phyloP scores from a whole-genome alignment of 2,329 filamentous ascomycete species.

The Leptographium wingfieldii region DNA sequence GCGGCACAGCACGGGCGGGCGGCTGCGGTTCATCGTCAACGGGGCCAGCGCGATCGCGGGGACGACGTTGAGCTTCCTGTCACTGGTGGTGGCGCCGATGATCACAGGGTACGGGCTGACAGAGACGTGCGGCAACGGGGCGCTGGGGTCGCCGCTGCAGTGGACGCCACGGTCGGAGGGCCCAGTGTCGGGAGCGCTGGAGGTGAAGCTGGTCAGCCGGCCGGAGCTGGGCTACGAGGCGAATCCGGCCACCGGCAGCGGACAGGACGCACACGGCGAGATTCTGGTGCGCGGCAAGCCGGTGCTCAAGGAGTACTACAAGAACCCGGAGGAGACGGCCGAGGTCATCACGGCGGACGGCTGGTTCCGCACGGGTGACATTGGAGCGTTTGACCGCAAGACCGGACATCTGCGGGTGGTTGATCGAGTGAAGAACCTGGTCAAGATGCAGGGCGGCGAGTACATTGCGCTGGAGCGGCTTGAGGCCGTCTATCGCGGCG shows the following conservation, averaged over 20 bases:
- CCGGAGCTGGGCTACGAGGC: slow-evolving; percentile 77
- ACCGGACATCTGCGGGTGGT: slow-evolving; percentile 77
- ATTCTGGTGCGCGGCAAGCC: slow-evolving; percentile 74
- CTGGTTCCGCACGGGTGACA: slow-evolving; percentile 96
- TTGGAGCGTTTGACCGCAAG: slow-evolving; percentile 67
- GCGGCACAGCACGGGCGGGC: slow-evolving; percentile 77
- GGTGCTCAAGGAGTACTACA: slow-evolving; percentile 67
- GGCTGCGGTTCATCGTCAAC: slow-evolving; percentile 82
- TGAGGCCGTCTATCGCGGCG: slow-evolving; percentile 78
- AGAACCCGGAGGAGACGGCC: slow-evolving; percentile 75
- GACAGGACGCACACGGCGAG: slow-evolving; percentile 75
- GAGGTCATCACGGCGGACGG: slow-evolving; percentile 69
- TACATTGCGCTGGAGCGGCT: slow-evolving; percentile 96
- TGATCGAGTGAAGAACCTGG: slow-evolving; percentile 95
- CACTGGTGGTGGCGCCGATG: slow-evolving; percentile 88
- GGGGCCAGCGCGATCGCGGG: slow-evolving; percentile 83
- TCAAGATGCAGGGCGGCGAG: slow-evolving; percentile 91
- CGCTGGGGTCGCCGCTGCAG: slow-evolving; percentile 71
- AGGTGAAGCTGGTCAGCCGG: slow-evolving; percentile 86
- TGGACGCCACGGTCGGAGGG: slow-evolving; percentile 72
- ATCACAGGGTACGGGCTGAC: slow-evolving; percentile 88
- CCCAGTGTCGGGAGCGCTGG: slow-evolving; percentile 61
- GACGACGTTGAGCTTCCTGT: slow-evolving; percentile 82
- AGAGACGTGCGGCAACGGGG: slow-evolving; percentile 77
- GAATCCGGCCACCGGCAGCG: slow-evolving; percentile 57